phyloP scores from a whole-genome alignment of 192 early-diverging fungal genomes.

The Backusella tuberculispora region DNA sequence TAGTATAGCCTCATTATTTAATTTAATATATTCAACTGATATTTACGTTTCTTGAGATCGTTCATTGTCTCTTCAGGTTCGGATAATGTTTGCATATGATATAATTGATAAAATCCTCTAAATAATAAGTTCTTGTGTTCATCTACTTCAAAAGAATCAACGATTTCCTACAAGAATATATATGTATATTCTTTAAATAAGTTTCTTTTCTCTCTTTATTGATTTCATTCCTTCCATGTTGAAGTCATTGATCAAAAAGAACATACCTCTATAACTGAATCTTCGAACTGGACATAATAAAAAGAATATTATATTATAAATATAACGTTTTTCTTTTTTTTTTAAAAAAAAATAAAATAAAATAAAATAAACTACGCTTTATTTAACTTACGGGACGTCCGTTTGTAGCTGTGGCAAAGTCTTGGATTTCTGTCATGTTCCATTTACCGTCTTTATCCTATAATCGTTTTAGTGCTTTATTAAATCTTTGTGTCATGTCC shows the following conservation, averaged over 20 bases:
- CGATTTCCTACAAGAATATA: slow-evolving; percentile 61
- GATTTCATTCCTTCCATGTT: background rate
- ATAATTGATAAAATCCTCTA: slow-evolving; percentile 83
- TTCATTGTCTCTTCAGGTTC: slow-evolving; percentile 78
- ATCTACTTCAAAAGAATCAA: slow-evolving; percentile 66
- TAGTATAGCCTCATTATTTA: background rate
- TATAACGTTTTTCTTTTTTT: background rate
- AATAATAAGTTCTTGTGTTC: slow-evolving; percentile 62
- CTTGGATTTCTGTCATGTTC: slow-evolving; percentile 49
- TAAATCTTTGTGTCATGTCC: too few relatives aligned
- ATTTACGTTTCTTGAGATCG: slow-evolving; percentile 65
- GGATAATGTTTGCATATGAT: slow-evolving; percentile 68
- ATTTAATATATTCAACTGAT: background rate
- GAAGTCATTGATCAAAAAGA: background rate
- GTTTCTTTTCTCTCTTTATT: background rate
- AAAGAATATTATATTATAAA: background rate
- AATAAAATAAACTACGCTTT: background rate
- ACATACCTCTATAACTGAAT: slow-evolving; percentile 23
- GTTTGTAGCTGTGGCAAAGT: slow-evolving; percentile 54
- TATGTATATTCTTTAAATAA: background rate
- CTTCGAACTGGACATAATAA: slow-evolving; percentile 25
- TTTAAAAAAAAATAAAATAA: too few relatives aligned
- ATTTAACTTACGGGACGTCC: slow-evolving; percentile 47
- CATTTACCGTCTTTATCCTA: slow-evolving; percentile 48
- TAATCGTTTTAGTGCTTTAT: background rate